Evolutionary conservation across 306 rosid genomes (phyloP).

Genomic region (Potentilla sterilis): DNA sequence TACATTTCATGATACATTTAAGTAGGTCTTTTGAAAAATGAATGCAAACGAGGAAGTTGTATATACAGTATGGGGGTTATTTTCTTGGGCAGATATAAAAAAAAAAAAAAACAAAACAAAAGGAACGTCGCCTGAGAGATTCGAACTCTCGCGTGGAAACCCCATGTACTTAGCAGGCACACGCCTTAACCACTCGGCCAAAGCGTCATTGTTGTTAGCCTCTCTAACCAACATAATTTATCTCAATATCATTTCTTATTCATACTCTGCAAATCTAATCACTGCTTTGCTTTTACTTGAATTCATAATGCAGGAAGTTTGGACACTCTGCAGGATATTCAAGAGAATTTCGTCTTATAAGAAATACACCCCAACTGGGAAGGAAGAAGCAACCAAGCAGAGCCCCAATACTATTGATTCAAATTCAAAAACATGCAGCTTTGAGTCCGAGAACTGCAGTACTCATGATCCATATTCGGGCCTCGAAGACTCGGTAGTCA

Average conservation of each 20-base stretch:
- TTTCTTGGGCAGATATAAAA: too few species aligned
- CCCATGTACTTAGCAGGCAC: conserved; percentile 20
- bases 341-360: conserved; percentile 63
- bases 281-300: neutral
- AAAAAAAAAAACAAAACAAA: neutral
- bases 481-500: conserved; percentile 31
- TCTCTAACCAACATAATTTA: too few species aligned
- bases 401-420: conserved; percentile 30
- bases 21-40: neutral
- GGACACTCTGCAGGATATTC: conserved; percentile 88
- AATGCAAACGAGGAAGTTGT: neutral
- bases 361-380: conserved; percentile 40
- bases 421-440: conserved; percentile 56
- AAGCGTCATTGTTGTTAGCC: neutral
- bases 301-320: conserved; percentile 67
- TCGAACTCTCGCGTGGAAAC: conserved; percentile 12
- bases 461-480: conserved; percentile 22
- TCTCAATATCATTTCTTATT: too few species aligned
- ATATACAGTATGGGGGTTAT: too few species aligned
- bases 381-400: conserved; percentile 32
- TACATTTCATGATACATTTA: neutral
- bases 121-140: neutral
- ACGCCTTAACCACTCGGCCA: conserved; percentile 20
- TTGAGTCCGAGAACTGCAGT: conserved; percentile 43
- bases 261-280: neutral